Percentiles rank a stretch among this genome's conserved stretches.
Conservation (phyloP, 1,284 basidiomycete species). For the Ustilago curta region DNA sequence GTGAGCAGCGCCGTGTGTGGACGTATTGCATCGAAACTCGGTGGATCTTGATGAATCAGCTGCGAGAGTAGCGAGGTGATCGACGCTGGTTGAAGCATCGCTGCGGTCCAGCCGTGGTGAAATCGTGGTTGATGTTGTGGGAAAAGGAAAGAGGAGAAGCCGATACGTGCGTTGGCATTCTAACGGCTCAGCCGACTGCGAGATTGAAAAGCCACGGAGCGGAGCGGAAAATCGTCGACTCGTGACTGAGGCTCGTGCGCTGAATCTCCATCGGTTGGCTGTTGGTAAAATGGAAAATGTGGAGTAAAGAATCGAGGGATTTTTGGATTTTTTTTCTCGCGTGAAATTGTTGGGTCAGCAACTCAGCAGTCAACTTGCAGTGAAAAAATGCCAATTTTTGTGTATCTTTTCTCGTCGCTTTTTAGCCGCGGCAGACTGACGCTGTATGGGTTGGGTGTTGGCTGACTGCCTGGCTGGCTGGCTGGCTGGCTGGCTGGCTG, state of each 20-base stretch:
- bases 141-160: neutral
- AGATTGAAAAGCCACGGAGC: neutral
- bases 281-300: neutral
- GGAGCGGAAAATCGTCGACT: no score
- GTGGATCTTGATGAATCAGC: slow-evolving; percentile 19
- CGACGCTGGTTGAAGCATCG: slow-evolving; percentile 44
- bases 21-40: neutral
- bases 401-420: no score
- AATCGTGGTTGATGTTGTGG: neutral
- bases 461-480: no score
- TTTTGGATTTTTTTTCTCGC: neutral
- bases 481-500: no score
- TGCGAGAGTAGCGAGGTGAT: slow-evolving; percentile 39
- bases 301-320: neutral
- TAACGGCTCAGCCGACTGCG: neutral
- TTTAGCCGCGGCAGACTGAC: no score
- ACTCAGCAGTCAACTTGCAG: no score
- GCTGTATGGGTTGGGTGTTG: no score
- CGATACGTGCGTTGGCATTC: no score
- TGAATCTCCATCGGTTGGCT: no score
- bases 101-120: neutral
- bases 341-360: slow-evolving; percentile 8
- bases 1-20: slow-evolving; percentile 46
- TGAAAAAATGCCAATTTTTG: no score
- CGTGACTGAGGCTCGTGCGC: neutral